Evolutionary conservation across 1,284 basidiomycete genomes (phyloP).

Genomic region (Microbotryomycetes sp.): DNA sequence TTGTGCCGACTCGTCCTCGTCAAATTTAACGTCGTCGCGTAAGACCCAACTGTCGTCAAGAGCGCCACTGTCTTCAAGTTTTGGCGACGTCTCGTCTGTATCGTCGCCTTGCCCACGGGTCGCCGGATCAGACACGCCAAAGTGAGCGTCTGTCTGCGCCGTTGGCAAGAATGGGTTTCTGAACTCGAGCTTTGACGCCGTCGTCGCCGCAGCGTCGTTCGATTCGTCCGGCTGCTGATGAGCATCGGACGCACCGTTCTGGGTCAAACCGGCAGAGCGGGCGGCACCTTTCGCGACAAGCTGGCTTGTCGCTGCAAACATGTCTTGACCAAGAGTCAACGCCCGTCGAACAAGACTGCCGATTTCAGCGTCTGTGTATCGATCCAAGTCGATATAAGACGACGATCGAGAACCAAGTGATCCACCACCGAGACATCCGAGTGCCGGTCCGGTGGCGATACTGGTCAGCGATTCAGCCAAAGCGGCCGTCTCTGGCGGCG

Average conservation of each 20-base stretch:
- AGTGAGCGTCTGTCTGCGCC: not conserved
- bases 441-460: too few relatives aligned
- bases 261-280: not conserved
- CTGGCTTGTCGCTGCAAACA: not conserved
- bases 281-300: not conserved
- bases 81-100: not conserved
- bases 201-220: too few relatives aligned
- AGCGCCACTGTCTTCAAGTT: not conserved
- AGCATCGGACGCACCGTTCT: not conserved
- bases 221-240: too few relatives aligned
- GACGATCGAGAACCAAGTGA: too few relatives aligned
- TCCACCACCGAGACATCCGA: too few relatives aligned
- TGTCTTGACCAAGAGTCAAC: not conserved
- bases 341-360: not conserved
- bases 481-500: not conserved
- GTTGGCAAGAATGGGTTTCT: not conserved
- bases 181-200: not conserved
- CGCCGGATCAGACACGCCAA: not conserved
- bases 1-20: too few relatives aligned
- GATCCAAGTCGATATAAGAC: not conserved
- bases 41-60: not conserved
- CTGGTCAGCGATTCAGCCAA: too few relatives aligned
- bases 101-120: too few relatives aligned
- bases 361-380: not conserved
- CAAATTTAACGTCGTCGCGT: not conserved